Evolutionary conservation across 2,329 filamentous ascomycete species (phyloP).

Genomic region (Trichophyton mentagrophytes): DNA sequence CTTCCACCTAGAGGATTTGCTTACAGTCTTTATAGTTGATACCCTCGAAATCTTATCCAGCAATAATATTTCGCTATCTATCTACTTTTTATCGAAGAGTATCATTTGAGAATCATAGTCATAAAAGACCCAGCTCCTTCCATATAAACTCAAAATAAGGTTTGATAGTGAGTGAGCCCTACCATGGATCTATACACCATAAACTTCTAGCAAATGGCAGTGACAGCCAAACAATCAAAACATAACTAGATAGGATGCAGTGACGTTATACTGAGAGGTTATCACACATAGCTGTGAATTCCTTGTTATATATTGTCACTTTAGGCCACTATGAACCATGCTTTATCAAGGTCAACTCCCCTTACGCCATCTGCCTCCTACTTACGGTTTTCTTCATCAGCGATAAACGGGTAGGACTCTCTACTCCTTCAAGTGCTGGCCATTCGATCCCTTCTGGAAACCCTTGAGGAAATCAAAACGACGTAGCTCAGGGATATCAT

Average conservation of each 20-base stretch:
- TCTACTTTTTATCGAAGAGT: background rate
- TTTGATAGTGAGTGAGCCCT: slow-evolving; percentile 3
- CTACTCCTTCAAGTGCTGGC: background rate
- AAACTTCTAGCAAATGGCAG: background rate
- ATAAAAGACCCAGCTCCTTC: background rate
- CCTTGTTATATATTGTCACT: background rate
- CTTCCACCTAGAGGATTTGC: no score
- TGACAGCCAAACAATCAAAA: background rate
- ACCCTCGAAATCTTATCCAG: background rate
- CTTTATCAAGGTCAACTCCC: background rate
- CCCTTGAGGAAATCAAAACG: background rate
- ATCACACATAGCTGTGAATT: background rate
- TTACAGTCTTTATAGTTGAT: no score
- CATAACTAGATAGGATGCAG: background rate
- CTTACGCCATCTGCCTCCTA: background rate
- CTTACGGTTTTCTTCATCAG: background rate
- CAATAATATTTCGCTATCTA: background rate
- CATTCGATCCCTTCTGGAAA: background rate
- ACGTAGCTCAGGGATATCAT: background rate
- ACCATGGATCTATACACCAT: background rate
- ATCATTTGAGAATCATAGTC: background rate
- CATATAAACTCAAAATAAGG: background rate
- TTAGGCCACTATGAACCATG: background rate
- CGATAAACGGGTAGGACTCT: background rate
- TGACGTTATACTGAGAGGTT: background rate